Conservation (phyloP, 176 grass and related monocot genomes). For the Canna indica region DNA sequence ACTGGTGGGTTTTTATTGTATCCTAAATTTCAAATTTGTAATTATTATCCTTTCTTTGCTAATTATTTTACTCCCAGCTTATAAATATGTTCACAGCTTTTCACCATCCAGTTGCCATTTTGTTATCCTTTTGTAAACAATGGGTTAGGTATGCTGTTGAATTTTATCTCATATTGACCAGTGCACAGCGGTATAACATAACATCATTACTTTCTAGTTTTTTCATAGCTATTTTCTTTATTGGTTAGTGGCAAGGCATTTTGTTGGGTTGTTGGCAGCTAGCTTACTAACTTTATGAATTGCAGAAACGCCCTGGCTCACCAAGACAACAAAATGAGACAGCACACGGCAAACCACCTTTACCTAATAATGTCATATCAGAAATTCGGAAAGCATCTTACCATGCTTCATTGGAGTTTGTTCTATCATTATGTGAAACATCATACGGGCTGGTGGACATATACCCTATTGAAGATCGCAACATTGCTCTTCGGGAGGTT, state of each 20-base stretch:
- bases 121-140: no score
- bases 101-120: no score
- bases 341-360: slow-evolving; percentile 78
- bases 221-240: not conserved
- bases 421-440: slow-evolving; percentile 90
- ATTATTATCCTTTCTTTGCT: no score
- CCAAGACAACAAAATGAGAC: slow-evolving; percentile 47
- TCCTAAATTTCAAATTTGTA: no score
- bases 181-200: not conserved
- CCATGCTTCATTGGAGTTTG: slow-evolving; percentile 93
- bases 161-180: not conserved
- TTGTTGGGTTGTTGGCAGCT: not conserved
- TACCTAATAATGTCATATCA: slow-evolving; percentile 67
- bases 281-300: slow-evolving; percentile 13
- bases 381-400: slow-evolving; percentile 89
- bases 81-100: not conserved
- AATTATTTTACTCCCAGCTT: no score
- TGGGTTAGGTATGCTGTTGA: not conserved
- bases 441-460: slow-evolving; percentile 93
- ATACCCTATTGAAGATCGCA: slow-evolving; percentile 92
- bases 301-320: slow-evolving; percentile 56
- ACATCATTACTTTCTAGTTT: not conserved
- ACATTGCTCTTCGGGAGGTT: slow-evolving; percentile 91
- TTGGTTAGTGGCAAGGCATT: not conserved
- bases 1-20: no score